Evolutionary conservation across 495 filamentous ascomycete genomes (phyloP).

Genomic region (Penicillium roqueforti): DNA sequence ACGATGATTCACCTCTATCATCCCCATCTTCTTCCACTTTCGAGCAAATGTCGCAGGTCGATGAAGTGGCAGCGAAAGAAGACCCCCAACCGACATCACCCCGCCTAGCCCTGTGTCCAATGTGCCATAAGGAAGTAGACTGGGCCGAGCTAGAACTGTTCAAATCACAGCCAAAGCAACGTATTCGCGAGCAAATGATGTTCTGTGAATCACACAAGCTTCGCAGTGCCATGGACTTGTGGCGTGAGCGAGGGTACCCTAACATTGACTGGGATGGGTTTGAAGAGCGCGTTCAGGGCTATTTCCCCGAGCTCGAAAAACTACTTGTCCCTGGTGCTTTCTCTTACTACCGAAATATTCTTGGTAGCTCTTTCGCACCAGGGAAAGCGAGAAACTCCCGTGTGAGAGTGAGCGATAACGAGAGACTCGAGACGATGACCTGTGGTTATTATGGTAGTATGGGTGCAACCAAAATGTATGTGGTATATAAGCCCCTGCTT

Average conservation of each 20-base stretch:
- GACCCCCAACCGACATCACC: neutral
- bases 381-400: conserved; percentile 60
- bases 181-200: conserved; percentile 53
- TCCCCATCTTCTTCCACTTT: neutral
- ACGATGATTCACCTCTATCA: conserved; percentile 15
- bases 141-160: conserved; percentile 45
- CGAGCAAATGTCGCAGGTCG: conserved; percentile 1
- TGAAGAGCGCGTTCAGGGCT: conserved; percentile 55
- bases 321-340: conserved; percentile 53
- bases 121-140: conserved; percentile 62
- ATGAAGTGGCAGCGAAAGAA: neutral
- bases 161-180: conserved; percentile 46
- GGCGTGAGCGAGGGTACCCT: conserved; percentile 66
- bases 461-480: conserved; percentile 62
- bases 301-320: conserved; percentile 50
- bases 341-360: conserved; percentile 59
- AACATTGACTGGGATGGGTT: conserved; percentile 71
- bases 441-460: conserved; percentile 87
- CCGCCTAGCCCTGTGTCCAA: conserved; percentile 51
- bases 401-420: conserved; percentile 37
- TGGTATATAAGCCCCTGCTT: conserved; percentile 8
- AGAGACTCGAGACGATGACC: conserved; percentile 42
- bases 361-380: conserved; percentile 54
- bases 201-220: conserved; percentile 74
- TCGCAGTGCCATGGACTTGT: conserved; percentile 53